Evolutionary conservation across 805 yeast species (phyloP).

Genomic region (Candida incommunis): DNA sequence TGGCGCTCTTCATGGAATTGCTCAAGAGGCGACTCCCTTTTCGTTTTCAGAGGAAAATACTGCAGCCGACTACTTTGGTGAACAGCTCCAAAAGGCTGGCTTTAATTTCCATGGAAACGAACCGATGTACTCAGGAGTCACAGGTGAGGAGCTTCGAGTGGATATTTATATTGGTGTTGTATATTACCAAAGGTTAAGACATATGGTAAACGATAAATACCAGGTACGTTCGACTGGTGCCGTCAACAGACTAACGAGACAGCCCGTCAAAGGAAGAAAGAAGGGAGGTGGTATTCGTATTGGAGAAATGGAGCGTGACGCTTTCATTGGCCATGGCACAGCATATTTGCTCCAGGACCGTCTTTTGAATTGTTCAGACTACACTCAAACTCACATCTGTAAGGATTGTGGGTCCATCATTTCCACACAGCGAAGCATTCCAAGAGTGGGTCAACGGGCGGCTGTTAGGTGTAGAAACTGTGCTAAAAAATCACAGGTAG

Average conservation of each 20-base stretch:
- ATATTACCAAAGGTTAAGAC: slow-evolving; percentile 95
- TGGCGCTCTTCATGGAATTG: slow-evolving; percentile 94
- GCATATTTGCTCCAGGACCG: slow-evolving; percentile 91
- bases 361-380: slow-evolving; percentile 87
- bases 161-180: slow-evolving; percentile 96
- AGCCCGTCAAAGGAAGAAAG: slow-evolving; percentile 98
- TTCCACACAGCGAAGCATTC: slow-evolving; percentile 81
- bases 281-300: slow-evolving; percentile 99
- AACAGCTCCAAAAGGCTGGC: slow-evolving; percentile 75
- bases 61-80: slow-evolving; percentile 96
- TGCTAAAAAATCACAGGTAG: slow-evolving; percentile 43
- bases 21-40: slow-evolving; percentile 98
- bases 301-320: slow-evolving; percentile 99
- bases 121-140: slow-evolving; percentile 97
- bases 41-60: slow-evolving; percentile 80
- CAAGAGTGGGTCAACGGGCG: slow-evolving; percentile 73
- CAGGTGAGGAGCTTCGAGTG: slow-evolving; percentile 93
- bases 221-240: slow-evolving; percentile 99
- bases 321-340: slow-evolving; percentile 95
- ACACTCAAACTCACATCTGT: slow-evolving; percentile 82
- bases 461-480: slow-evolving; percentile 83
- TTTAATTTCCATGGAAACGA: slow-evolving; percentile 97
- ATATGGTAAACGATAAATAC: slow-evolving; percentile 99
- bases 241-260: slow-evolving; percentile 92
- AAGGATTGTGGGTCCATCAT: slow-evolving; percentile 86